Conservation (phyloP, 805 yeast genomes). For the Ogataea glucozyma region DNA sequence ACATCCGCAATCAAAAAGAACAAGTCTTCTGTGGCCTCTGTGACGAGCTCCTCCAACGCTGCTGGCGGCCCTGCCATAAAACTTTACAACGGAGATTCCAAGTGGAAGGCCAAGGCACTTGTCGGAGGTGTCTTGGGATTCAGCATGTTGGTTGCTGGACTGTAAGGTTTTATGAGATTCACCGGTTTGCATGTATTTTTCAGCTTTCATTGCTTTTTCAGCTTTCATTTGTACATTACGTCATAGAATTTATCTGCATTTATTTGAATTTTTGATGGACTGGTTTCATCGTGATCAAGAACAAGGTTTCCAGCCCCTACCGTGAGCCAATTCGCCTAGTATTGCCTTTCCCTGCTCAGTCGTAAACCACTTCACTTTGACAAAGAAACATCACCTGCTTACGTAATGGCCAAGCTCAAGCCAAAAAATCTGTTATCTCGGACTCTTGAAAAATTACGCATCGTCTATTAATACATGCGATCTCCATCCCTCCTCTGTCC, state of each 20-base stretch:
- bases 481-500: background rate
- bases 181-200: background rate
- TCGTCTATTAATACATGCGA: no score
- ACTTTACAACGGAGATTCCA: conserved; percentile 11
- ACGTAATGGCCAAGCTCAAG: no score
- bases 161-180: conserved; percentile 7
- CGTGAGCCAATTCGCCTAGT: no score
- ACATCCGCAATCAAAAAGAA: conserved; percentile 20
- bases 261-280: background rate
- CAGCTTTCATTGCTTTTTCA: background rate
- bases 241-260: background rate
- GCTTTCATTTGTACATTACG: background rate
- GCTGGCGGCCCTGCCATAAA: conserved; percentile 13
- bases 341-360: no score
- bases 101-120: conserved; percentile 26
- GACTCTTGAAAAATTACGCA: no score
- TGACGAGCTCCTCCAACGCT: conserved; percentile 21
- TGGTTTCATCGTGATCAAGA: no score
- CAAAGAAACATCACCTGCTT: no score
- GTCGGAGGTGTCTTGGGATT: conserved; percentile 26
- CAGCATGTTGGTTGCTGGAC: conserved; percentile 22
- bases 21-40: conserved; percentile 21
- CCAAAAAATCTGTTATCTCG: no score
- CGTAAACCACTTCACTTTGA: no score
- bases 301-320: no score